Conservation (phyloP, 2,329 filamentous ascomycete genomes). For the Teratosphaeria zuluensis region DNA sequence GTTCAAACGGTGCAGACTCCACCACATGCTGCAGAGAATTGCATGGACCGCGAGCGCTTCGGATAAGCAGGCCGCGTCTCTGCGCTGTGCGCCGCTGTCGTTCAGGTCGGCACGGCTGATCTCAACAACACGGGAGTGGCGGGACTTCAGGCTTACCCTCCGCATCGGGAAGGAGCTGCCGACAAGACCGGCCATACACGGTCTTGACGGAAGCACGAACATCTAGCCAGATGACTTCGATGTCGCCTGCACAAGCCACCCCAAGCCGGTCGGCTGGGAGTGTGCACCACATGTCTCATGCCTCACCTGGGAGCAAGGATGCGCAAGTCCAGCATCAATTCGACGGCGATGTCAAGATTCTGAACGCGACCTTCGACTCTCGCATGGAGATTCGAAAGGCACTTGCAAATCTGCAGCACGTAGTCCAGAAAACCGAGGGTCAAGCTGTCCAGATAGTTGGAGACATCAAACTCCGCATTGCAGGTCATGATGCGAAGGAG, state of each 20-base stretch:
- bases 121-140: not conserved
- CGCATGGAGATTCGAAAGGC: slow-evolving; percentile 14
- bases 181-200: not conserved
- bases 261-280: not conserved
- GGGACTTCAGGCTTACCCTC: not conserved
- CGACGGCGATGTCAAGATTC: slow-evolving; percentile 14
- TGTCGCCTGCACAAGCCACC: not conserved
- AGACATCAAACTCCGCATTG: slow-evolving; percentile 14
- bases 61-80: not conserved
- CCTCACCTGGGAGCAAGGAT: not conserved
- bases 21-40: not conserved
- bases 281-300: not conserved
- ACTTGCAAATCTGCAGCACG: slow-evolving; percentile 12
- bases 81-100: not conserved
- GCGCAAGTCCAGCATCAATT: slow-evolving; percentile 14
- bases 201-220: not conserved
- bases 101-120: not conserved
- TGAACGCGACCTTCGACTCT: slow-evolving; percentile 11
- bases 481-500: slow-evolving; percentile 8
- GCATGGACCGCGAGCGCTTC: not conserved
- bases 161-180: not conserved
- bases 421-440: slow-evolving; percentile 10
- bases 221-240: not conserved
- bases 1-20: not conserved
- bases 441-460: slow-evolving; percentile 11